A percentile compares a stretch with the other conserved stretches of the same genome.
Evolutionary conservation across 2,329 filamentous ascomycete genomes (phyloP).

Genomic region (Trichoderma harzianum): DNA sequence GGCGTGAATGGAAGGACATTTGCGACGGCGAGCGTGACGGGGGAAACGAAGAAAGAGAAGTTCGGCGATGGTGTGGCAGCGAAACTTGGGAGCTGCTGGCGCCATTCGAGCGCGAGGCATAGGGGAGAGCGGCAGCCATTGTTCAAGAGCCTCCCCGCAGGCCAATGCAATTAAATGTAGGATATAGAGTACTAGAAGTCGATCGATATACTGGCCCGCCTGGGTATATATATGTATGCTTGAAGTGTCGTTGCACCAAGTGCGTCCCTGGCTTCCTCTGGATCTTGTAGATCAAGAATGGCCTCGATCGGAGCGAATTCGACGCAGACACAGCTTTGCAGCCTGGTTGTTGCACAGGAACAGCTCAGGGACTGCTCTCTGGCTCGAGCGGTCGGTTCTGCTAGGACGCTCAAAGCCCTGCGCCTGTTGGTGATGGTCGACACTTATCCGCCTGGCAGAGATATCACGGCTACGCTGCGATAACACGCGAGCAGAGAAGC

Average conservation of each 20-base stretch:
- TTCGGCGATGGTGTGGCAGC: conserved; percentile 36
- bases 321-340: not conserved
- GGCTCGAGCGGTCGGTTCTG: conserved; percentile 17
- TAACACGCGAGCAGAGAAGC: conserved; percentile 2
- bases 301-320: not conserved
- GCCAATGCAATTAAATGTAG: not conserved
- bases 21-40: conserved; percentile 56
- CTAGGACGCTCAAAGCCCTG: conserved; percentile 6
- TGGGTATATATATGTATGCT: not conserved
- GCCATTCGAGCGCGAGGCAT: conserved; percentile 38
- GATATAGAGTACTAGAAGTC: not conserved
- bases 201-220: not conserved
- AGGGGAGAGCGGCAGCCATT: conserved; percentile 44
- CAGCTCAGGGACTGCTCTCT: conserved; percentile 11
- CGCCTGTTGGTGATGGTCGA: not conserved
- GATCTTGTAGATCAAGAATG: not conserved
- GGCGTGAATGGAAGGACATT: conserved; percentile 53
- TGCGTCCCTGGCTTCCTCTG: not conserved
- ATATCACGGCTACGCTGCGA: conserved; percentile 15
- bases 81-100: conserved; percentile 37
- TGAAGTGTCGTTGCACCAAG: not conserved
- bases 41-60: conserved; percentile 64
- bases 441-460: not conserved
- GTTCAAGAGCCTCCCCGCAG: conserved; percentile 5
- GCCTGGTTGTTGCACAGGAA: not conserved